Evolutionary conservation across 1,139 yeast species (phyloP), one percentile per base, ranked within the genome.

Genomic region (Hyphopichia fennica): DNA sequence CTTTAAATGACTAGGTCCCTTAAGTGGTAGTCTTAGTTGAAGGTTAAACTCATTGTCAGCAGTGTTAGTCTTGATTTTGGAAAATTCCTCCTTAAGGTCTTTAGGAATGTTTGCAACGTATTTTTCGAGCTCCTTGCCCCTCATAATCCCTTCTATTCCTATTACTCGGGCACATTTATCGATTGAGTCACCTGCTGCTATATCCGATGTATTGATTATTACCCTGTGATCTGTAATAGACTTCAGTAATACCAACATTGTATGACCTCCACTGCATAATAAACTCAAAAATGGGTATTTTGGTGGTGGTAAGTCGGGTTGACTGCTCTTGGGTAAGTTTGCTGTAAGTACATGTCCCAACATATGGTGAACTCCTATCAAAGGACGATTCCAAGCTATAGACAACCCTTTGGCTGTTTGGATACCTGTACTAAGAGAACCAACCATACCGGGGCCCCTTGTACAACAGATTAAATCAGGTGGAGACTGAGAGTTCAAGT

Each of bases 391-490:
- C 85, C 90, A 85, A 0, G 90, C 97, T 0, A 86, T 69, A 0
- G 91, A 69, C 15, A 93, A 66, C 0, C 98, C 99, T 53, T 89
- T 87, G 0, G 96, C 96, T 34, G 89, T 65, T 54, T 87, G 95
- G 34, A 87, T 70, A 2, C 97, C 95, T 0, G 89, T 86, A 14
- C 89, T 77, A 17, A 93, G 67, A 0, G 96, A 85, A 0, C 97
- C 97, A 14, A 84, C 78, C 97, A 95, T 90, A 0, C 99, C 99
- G 0, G 99, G 99, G 0, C 99, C 99, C 51, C 96, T 68, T 0
- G 99, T 93, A 9, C 86, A 96, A 59, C 96, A 87, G 2, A 93
- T 75, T 36, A 93, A 58, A 57, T 88, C 96, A 0, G 95, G 90
- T 1, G 77, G 75, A 7, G 57, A 54, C 0, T 30, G 27, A 0